Base-by-base conservation (phyloP, 192 early-diverging fungal species). In the Entophlyctis helioformis region DNA sequence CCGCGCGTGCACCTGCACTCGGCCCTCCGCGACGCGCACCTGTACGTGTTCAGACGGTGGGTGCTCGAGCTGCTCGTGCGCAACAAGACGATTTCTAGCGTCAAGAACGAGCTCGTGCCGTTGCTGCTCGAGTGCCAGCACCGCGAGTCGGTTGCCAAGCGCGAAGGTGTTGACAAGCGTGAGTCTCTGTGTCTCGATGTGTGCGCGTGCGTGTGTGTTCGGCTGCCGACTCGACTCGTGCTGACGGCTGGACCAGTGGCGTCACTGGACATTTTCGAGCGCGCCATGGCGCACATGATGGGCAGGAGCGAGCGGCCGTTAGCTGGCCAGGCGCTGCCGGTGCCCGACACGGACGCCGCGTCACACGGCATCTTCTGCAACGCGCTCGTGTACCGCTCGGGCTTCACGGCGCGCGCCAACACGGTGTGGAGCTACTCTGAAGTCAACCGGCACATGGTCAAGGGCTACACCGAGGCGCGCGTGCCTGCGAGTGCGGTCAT, bases 1-100 rank as follows among this genome's bases (percentile, higher is more conserved):
- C 87, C 90, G 6, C 71, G 73, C 1, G 63, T 94, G 43, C 69
- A 78, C 27, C 53, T 99, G 26, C 75, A 82, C 41, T 82, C 85
- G 36, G 74, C 84, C 35, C 69, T 96, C 50, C 79, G 85, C 47
- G 89, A 95, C 61, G 83, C 86, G 6, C 96, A 96, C 51, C 44
- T 95, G 19, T 99, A 97, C 50, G 75, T 97, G 11, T 85, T 94
- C 62, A 85, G 89, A 49, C 68, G 72, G 26, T 98, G 96, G 96
- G 81, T 98, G 1, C 58, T 94, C 41, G 90, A 96, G 59, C 58
- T 87, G 44, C 54, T 95, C 11, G 56, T 66, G 8, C 51, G 46
- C 15, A 56, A 85, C 56, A 71, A 74, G 76, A 57, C 12, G 61
- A 67, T 55, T 69, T 78, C 61, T 58, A 84, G 86, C 54, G 62